Evolutionary conservation across 805 yeast species (phyloP), one percentile per base, ranked within the genome.

Genomic region (Nakazawaea anatomiae): DNA sequence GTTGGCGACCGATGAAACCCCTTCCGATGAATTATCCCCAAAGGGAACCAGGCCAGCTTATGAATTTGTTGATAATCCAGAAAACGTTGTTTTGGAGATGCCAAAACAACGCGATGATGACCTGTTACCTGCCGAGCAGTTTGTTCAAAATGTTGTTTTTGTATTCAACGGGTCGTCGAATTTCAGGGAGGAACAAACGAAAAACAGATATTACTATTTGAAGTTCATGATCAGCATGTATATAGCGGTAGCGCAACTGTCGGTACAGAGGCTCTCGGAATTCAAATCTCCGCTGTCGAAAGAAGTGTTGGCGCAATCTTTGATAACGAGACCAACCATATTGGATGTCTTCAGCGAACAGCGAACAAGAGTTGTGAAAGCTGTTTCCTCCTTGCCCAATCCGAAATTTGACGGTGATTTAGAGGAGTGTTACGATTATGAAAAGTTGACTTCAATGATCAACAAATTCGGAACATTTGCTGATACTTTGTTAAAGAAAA

Each of bases 321-420:
- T 50, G n/a, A 8, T 29, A 1, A 45, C 39, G 8, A 40, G 40
- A 14, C 48, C 52, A 6, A n/a, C 36, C 6, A 28, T 45, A 4
- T 14, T 50, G 28, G 35, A 35, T 4, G 49, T 50, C 7, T 50
- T 34, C n/a, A 14, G 29, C 18, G 43, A 41, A 12, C 49, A 50
- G 28, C 48, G 32, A 3, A 36, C 34, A 11, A 25, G 9, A 5
- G 46, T 50, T 29, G 9, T 8, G 7, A 27, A 29, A 5, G n/a
- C 39, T 6, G 34, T 50, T 6, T 7, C 18, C 10, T 5, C 8
- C 6, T 30, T 45, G 10, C 48, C 48, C 6, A 39, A 45, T 35
- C 46, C 52, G 5, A 32, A 34, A 28, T 50, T 40, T 39, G 49
- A 50, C 27, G 25, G 12, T 1, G 52, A 50, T 32, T 11, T 50